Conservation (phyloP, 78 protist genomes). For the Dictyostelium capitatum region DNA sequence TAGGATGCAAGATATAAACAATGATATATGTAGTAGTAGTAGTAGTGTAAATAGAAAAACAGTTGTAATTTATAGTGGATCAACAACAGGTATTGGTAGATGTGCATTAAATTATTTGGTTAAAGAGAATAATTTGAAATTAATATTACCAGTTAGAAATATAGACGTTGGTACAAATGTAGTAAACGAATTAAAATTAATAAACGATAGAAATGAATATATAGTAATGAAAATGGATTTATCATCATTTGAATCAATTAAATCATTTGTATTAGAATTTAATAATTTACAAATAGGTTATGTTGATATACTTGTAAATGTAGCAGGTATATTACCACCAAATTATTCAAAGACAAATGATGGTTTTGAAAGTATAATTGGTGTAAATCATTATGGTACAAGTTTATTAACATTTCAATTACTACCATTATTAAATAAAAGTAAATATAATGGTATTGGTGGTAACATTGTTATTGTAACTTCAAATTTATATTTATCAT, state of each 20-base stretch:
- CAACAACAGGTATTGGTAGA: constrained; percentile 41
- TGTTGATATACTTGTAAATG: constrained; percentile 40
- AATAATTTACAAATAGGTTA: not conserved
- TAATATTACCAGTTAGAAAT: constrained; percentile 36
- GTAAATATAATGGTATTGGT: not conserved
- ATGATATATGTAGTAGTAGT: too few relatives aligned
- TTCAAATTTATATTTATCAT: not conserved
- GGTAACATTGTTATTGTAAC: constrained; percentile 10
- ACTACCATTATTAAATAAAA: not conserved
- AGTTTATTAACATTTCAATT: constrained; percentile 17
- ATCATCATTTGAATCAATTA: constrained; percentile 47
- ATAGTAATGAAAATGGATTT: constrained; percentile 46
- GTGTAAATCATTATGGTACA: constrained; percentile 54
- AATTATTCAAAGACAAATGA: not conserved
- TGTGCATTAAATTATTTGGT: constrained; percentile 22
- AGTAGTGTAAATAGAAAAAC: not conserved
- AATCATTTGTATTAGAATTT: constrained; percentile 33
- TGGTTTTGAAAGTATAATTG: constrained; percentile 36
- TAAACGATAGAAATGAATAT: not conserved
- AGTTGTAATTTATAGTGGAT: constrained; percentile 17
- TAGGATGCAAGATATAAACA: too few relatives aligned
- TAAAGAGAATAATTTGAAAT: not conserved
- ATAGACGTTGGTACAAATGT: not conserved
- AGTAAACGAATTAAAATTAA: not conserved
- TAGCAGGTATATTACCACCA: constrained; percentile 48